phyloP scores from a whole-genome alignment of 345 rosid genomes.

The Brassica rapa region DNA sequence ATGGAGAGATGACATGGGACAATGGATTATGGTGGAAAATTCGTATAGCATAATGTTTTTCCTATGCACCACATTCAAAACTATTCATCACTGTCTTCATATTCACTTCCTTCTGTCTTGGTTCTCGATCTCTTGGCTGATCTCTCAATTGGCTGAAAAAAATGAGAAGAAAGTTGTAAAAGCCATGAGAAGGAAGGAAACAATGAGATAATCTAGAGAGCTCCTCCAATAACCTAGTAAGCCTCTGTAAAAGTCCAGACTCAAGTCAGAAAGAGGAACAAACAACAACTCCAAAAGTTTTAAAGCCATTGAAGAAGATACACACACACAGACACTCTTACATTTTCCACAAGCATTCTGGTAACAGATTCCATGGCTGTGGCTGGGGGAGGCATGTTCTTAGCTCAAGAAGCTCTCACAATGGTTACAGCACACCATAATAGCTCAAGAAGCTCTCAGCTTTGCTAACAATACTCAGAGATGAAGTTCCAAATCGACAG shows the following conservation, averaged over 20 bases:
- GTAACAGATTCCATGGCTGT: no score
- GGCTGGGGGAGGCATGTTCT: no score
- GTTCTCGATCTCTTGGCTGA: background rate
- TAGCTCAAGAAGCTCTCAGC: background rate
- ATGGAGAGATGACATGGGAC: background rate
- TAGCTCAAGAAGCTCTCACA: background rate
- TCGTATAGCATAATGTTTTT: background rate
- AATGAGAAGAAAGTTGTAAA: conserved; percentile 4
- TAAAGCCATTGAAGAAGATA: no score
- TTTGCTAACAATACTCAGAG: background rate
- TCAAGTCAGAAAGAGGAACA: background rate
- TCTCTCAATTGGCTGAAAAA: conserved; percentile 1
- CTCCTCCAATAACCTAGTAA: conserved; percentile 56
- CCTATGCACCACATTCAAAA: background rate
- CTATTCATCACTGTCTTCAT: background rate
- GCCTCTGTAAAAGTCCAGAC: conserved; percentile 52
- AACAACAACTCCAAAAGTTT: background rate
- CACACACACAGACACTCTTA: background rate
- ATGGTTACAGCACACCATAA: background rate
- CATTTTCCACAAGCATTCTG: no score
- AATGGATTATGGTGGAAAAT: background rate
- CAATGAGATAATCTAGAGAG: conserved; percentile 48
- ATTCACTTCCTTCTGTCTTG: background rate
- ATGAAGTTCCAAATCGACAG: background rate
- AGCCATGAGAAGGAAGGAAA: background rate